Evolutionary conservation across 1,284 basidiomycete genomes (phyloP), one percentile per base, ranked within the genome.

Genomic region (Sutorius eximius): DNA sequence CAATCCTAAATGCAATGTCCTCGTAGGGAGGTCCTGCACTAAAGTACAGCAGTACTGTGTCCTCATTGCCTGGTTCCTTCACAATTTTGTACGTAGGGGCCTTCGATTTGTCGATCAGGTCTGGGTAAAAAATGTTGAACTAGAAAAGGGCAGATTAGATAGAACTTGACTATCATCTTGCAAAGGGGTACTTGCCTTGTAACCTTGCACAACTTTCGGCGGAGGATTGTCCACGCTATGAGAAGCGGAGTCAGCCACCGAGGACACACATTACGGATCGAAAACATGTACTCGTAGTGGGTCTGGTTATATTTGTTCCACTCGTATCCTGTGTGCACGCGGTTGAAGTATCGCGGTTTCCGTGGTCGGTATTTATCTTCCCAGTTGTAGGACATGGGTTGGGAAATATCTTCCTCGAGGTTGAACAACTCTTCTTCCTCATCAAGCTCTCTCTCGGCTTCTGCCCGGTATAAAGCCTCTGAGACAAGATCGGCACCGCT

Each of bases 271-370:
- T 18, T 20, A 54, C 24, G 32, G 15, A 41, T 43, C n/a, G n/a
- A 45, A 41, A 58, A 43, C 3, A 84, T 86, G 60, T 77, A 95
- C 93, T 98, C 95, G 71, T 98, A 98, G 74, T 98, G 95, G 5
- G 95, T 97, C 71, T 98, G 95, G 70, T 98, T 98, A 75, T 98
- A 98, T 78, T 97, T 96, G 78, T 97, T 99, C 97, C 97, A 99
- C 72, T 99, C 97, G 71, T 96, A 99, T n/a, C 97, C 97, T n/a
- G 97, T 99, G 68, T 98, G 95, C 33, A 99, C 96, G 56, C 96
- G 89, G 72, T 99, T 99, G 77, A 99, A 98, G 79, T 98, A 99
- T 60, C 96, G 82, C 37, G 97, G 97, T 71, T 99, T 99, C 45
- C 97, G 82, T n/a, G 97, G 95, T 30, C 97, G 83, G 67, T 97